Evolutionary conservation across 495 filamentous ascomycete species (phyloP).

Genomic region (Neurospora sublineolata): DNA sequence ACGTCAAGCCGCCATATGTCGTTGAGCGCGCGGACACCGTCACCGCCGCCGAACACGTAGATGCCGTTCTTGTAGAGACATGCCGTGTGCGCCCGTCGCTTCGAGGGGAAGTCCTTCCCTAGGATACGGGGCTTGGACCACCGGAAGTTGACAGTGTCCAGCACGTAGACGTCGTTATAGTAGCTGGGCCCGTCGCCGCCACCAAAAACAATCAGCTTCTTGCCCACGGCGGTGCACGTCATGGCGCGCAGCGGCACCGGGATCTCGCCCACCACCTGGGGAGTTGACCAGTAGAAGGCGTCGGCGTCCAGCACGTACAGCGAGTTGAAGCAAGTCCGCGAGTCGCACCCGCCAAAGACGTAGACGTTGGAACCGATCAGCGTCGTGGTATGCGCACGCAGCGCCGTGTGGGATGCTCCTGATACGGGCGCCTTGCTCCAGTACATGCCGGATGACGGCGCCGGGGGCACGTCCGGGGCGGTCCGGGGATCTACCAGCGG

Average conservation of each 20-base stretch:
- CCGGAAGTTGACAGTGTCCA: slow-evolving; percentile 52
- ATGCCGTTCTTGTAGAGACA: slow-evolving; percentile 56
- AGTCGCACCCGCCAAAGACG: slow-evolving; percentile 57
- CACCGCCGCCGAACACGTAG: slow-evolving; percentile 56
- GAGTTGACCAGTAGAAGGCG: slow-evolving; percentile 50
- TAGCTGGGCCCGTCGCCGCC: slow-evolving; percentile 56
- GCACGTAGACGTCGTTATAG: slow-evolving; percentile 58
- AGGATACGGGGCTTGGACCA: slow-evolving; percentile 46
- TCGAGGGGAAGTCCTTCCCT: slow-evolving; percentile 40
- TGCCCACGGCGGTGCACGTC: slow-evolving; percentile 55
- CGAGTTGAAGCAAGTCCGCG: slow-evolving; percentile 52
- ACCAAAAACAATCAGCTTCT: slow-evolving; percentile 54
- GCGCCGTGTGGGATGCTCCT: slow-evolving; percentile 42
- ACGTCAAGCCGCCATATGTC: slow-evolving; percentile 59
- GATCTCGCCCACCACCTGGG: slow-evolving; percentile 46
- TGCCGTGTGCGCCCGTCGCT: slow-evolving; percentile 50
- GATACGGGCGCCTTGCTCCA: slow-evolving; percentile 50
- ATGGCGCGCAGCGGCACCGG: slow-evolving; percentile 53
- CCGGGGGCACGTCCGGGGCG: slow-evolving; percentile 44
- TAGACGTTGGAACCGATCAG: slow-evolving; percentile 50
- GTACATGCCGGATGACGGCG: slow-evolving; percentile 59
- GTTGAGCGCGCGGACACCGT: slow-evolving; percentile 52
- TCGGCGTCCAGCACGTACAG: slow-evolving; percentile 55
- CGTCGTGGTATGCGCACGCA: slow-evolving; percentile 53
- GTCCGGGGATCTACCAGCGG: slow-evolving; percentile 45